Evolutionary conservation across 1,284 basidiomycete species (phyloP), one percentile per base, ranked within the genome.

Genomic region (Mycena sp.): DNA sequence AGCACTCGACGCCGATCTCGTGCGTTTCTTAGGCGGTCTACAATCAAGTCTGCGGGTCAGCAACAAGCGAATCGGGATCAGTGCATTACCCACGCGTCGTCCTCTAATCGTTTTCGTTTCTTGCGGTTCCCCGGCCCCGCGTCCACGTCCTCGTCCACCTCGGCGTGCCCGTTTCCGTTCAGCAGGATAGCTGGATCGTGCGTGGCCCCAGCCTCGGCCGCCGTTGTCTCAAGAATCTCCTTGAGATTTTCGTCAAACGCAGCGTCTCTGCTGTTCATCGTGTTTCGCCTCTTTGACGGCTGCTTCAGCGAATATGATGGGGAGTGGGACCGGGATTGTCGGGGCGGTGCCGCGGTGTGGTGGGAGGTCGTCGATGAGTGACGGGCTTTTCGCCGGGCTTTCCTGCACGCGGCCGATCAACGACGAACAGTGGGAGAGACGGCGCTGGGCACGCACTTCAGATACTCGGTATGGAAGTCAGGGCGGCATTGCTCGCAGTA

Each of bases 251-350:
- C 94, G 73, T 98, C 95, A 74, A 97, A 98, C 4, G 92, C 94
- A 7, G 96, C 93, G 73, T 98, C 96, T 61, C 96, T 85, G 72
- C 94, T 96, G 76, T 99, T 99, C 95, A 99, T 98, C 58, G 97
- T 99, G 71, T 94, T 95, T 64, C 96, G 85, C 63, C 94, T 88
- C 79, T 96, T 97, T 35, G 88, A 83, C n/a, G 86, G 81, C 56
- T 86, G 87, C 67, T 85, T 81, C n/a, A 81, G 74, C 53, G 32
- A 35, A 35, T 84, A 75, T 16, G 82, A 80, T 2, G 91, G 91
- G 10, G 92, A 93, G 74, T 88, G 91, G 14, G 92, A 93, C 52
- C 91, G 89, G 58, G 91, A 92, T 52, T 86, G 80, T 61, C 89
- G 87, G 40, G 85, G 82, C 29, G 81, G 74, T 41, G 77, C 74